Conservation (phyloP, 208 protist genomes). For the Leishmania martiniquensis region DNA sequence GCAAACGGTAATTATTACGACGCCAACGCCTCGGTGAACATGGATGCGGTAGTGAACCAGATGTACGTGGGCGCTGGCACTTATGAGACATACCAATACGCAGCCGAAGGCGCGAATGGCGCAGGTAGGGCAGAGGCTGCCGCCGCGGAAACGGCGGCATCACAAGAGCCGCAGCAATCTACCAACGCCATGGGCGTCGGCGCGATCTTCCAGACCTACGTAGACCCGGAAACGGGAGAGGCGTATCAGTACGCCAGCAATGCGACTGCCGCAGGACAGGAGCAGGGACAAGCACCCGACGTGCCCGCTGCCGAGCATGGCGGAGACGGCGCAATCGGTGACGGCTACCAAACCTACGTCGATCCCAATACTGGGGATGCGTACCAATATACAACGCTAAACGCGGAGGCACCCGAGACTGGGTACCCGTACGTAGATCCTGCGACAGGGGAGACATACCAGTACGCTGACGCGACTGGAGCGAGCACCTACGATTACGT, state of each 20-base stretch:
- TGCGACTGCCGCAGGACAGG: background rate
- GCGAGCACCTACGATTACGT: conserved; percentile 21
- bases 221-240: conserved; percentile 35
- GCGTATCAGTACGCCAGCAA: conserved; percentile 26
- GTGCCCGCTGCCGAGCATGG: background rate
- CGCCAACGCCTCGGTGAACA: background rate
- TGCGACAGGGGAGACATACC: conserved; percentile 35
- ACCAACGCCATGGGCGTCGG: background rate
- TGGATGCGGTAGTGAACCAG: conserved; percentile 1
- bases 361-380: conserved; percentile 41
- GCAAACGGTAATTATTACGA: conserved; percentile 66
- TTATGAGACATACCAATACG: conserved; percentile 36
- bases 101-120: background rate
- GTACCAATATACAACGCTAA: conserved; percentile 34
- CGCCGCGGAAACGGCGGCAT: background rate
- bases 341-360: conserved; percentile 31
- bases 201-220: conserved; percentile 35
- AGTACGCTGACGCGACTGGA: conserved; percentile 20
- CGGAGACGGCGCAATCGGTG: background rate
- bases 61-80: conserved; percentile 41
- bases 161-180: conserved; percentile 5
- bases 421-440: conserved; percentile 47
- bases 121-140: background rate
- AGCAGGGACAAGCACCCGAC: conserved; percentile 2
- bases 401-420: background rate